Base-by-base conservation (phyloP, 2,329 filamentous ascomycete genomes). In the Alternaria triticimaculans region DNA sequence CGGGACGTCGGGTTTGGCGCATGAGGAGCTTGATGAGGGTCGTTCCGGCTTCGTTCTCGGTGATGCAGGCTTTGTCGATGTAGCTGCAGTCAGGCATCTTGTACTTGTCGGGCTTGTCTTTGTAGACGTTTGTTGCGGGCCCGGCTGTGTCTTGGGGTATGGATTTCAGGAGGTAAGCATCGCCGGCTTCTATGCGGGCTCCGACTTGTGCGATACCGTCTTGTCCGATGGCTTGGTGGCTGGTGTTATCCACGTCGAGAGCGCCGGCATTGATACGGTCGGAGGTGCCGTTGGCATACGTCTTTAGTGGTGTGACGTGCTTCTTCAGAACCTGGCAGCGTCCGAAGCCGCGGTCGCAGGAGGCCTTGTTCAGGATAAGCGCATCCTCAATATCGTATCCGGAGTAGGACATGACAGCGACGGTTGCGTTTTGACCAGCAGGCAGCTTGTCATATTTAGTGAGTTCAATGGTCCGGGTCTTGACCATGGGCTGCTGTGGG, bases 341-440 rank as follows among this genome's bases (percentile, higher is more conserved):
- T 49, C 96, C 96, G 75, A 98, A 99, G 5, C 96, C 96, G 73
- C 96, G 89, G 74, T 99, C 96, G 62, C 94, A 90, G 0, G 94
- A 97, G 10, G 94, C 94, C 83, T 97, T 98, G 84, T 99, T 99
- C 65, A 99, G 80, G 3, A 99, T 95, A 18, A 99, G 86, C 10
- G 96, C 96, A 85, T 99, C 96, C 84, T 99, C 96, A 72, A 99
- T 99, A 88, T 99, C 96, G 82, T 99, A 99, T 23, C 96, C 96
- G 11, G 95, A 98, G 82, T 96, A 99, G 53, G 94, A 98, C 96
- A 99, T 99, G 82, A 99, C 96, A 6, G 97, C 96, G 25, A 99
- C 96, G 1, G 93, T 97, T 5, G 96, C 96, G 66, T 97, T 98
- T 77, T 99, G 96, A 0, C 96, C 96, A 6, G 96, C 96, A 0